phyloP scores from a whole-genome alignment of 169 alveolate genomes.

The Plasmodium malariae region DNA sequence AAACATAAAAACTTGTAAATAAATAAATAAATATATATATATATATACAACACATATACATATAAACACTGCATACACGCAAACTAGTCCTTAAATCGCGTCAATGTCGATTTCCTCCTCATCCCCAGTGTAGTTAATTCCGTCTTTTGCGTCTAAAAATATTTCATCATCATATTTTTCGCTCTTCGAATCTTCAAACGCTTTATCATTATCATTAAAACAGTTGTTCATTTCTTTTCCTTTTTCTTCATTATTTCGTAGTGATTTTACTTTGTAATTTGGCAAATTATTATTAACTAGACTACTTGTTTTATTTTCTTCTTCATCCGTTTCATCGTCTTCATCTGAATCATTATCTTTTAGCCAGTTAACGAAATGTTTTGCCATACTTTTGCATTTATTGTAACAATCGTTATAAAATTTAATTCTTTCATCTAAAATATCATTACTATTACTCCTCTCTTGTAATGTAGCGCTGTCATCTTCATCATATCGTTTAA shows the following conservation, averaged over 20 bases:
- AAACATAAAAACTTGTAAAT: too few species aligned
- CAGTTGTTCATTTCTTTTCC: slow-evolving; percentile 7
- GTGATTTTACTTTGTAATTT: slow-evolving; percentile 50
- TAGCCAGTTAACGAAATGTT: slow-evolving; percentile 89
- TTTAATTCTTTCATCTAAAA: slow-evolving; percentile 69
- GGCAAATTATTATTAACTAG: slow-evolving; percentile 30
- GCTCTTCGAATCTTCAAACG: slow-evolving; percentile 75
- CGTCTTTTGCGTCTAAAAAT: slow-evolving; percentile 78
- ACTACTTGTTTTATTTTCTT: slow-evolving; percentile 64
- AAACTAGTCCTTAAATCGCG: slow-evolving; percentile 70
- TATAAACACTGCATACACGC: too few species aligned
- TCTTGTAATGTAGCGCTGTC: not conserved
- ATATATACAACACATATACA: too few species aligned
- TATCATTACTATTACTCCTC: slow-evolving; percentile 39
- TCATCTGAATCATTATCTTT: slow-evolving; percentile 81
- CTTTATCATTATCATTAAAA: slow-evolving; percentile 30
- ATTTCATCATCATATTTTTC: slow-evolving; percentile 75
- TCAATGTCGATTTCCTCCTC: slow-evolving; percentile 76
- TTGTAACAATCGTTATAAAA: slow-evolving; percentile 77
- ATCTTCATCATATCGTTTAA: slow-evolving; percentile 79
- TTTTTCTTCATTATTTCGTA: slow-evolving; percentile 65
- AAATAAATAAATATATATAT: too few species aligned
- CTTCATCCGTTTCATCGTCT: slow-evolving; percentile 73
- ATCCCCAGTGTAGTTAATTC: slow-evolving; percentile 64
- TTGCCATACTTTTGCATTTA: slow-evolving; percentile 85